phyloP scores from a whole-genome alignment of 2,329 filamentous ascomycete genomes.

The Stagonosporopsis vannaccii region DNA sequence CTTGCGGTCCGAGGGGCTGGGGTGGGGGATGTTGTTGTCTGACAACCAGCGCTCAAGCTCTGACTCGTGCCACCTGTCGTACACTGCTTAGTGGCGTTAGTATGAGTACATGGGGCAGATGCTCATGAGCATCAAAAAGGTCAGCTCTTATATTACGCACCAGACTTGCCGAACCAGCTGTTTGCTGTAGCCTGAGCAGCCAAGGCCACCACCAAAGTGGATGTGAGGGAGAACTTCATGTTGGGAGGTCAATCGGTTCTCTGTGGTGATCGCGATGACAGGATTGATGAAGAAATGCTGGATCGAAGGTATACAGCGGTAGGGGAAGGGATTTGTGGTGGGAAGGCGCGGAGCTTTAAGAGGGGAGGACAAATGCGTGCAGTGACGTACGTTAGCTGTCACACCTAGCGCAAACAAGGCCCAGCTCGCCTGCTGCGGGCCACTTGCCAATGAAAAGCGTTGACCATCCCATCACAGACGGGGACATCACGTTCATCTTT shows the following conservation, averaged over 20 bases:
- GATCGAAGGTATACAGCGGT: constrained; percentile 15
- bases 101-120: constrained; percentile 6
- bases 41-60: constrained; percentile 97
- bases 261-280: constrained; percentile 30
- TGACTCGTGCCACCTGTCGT: constrained; percentile 99
- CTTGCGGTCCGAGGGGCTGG: constrained; percentile 88
- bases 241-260: constrained; percentile 39
- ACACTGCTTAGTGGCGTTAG: constrained; percentile 65
- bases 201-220: constrained; percentile 74
- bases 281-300: constrained; percentile 24
- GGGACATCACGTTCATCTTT: constrained; percentile 25
- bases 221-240: constrained; percentile 79
- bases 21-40: constrained; percentile 89
- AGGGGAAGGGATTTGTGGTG: constrained; percentile 13
- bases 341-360: constrained; percentile 31
- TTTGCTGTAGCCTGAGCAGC: constrained; percentile 76
- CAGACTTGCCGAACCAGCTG: constrained; percentile 85
- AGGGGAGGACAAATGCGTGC: constrained; percentile 35
- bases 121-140: constrained; percentile 12
- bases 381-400: constrained; percentile 39
- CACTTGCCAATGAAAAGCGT: constrained; percentile 30
- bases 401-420: constrained; percentile 27
- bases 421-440: constrained; percentile 20
- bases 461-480: constrained; percentile 19
- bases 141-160: constrained; percentile 61